Conservation (phyloP, 2,329 filamentous ascomycete genomes). For the Coniochaeta hoffmannii region DNA sequence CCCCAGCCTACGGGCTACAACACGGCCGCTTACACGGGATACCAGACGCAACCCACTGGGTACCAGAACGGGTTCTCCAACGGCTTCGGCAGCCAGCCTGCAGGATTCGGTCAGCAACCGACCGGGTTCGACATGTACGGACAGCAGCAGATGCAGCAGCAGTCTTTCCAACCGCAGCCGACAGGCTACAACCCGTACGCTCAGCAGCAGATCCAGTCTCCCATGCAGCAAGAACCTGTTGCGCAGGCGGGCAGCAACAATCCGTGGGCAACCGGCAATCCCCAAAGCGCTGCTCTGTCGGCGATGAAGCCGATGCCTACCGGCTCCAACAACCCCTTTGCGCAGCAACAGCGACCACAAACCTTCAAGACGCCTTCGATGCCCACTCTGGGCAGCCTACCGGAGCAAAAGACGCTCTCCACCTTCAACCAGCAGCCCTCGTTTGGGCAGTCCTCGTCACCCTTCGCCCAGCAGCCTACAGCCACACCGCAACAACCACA, state of each 20-base stretch:
- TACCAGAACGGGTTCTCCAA: slow-evolving; percentile 59
- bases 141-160: slow-evolving; percentile 29
- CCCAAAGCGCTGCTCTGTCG: slow-evolving; percentile 45
- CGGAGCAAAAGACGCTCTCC: slow-evolving; percentile 74
- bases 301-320: slow-evolving; percentile 75
- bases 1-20: slow-evolving; percentile 69
- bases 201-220: slow-evolving; percentile 29
- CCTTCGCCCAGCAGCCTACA: slow-evolving; percentile 33
- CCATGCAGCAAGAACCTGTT: slow-evolving; percentile 47
- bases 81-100: slow-evolving; percentile 60
- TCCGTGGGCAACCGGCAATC: slow-evolving; percentile 68
- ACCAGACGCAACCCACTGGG: slow-evolving; percentile 31
- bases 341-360: slow-evolving; percentile 48
- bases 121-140: slow-evolving; percentile 16
- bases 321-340: slow-evolving; percentile 97
- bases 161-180: slow-evolving; percentile 38
- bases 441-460: slow-evolving; percentile 14
- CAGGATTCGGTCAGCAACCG: slow-evolving; percentile 48
- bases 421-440: slow-evolving; percentile 36
- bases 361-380: slow-evolving; percentile 50
- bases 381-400: slow-evolving; percentile 66
- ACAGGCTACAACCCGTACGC: slow-evolving; percentile 25
- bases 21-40: slow-evolving; percentile 47
- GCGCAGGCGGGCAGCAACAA: slow-evolving; percentile 84
- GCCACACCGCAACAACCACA: slow-evolving; percentile 38